Conservation (phyloP, 2,329 filamentous ascomycete genomes). For the Dothistroma septosporum region DNA sequence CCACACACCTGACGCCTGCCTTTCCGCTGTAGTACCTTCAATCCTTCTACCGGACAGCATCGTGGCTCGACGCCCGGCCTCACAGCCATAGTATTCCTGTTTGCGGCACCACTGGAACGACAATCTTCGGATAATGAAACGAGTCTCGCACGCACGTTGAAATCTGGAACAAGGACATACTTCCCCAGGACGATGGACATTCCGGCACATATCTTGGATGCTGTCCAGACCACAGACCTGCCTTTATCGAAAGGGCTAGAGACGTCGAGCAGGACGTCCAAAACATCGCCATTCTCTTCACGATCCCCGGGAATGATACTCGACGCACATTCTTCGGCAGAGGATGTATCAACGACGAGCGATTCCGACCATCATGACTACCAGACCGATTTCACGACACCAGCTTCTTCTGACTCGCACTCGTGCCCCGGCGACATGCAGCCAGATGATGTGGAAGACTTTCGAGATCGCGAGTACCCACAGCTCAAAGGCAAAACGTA, state of each 20-base stretch:
- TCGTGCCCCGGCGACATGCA: constrained; percentile 30
- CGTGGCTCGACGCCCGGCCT: neutral
- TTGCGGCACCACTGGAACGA: constrained; percentile 2
- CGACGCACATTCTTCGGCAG: constrained; percentile 27
- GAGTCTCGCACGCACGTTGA: neutral
- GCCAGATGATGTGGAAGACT: constrained; percentile 38
- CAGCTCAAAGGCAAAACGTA: constrained; percentile 44
- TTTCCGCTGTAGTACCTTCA: neutral
- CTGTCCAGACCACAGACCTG: constrained; percentile 17
- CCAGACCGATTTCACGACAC: constrained; percentile 36
- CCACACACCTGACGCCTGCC: neutral
- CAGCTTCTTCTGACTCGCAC: constrained; percentile 29
- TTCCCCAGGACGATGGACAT: constrained; percentile 23
- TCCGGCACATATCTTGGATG: constrained; percentile 23
- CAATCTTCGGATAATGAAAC: constrained; percentile 1
- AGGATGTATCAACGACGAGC: constrained; percentile 33
- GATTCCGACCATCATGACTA: constrained; percentile 34
- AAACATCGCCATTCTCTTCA: constrained; percentile 15
- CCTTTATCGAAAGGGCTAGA: constrained; percentile 13
- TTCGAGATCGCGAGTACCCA: constrained; percentile 41
- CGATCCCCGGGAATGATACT: constrained; percentile 17
- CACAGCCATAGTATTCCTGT: constrained; percentile 1
- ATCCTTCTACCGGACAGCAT: neutral
- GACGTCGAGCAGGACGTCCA: constrained; percentile 12
- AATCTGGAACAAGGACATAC: neutral